Evolutionary conservation across 2,329 filamentous ascomycete genomes (phyloP).

Genomic region (Sarocladiaceae sp.): DNA sequence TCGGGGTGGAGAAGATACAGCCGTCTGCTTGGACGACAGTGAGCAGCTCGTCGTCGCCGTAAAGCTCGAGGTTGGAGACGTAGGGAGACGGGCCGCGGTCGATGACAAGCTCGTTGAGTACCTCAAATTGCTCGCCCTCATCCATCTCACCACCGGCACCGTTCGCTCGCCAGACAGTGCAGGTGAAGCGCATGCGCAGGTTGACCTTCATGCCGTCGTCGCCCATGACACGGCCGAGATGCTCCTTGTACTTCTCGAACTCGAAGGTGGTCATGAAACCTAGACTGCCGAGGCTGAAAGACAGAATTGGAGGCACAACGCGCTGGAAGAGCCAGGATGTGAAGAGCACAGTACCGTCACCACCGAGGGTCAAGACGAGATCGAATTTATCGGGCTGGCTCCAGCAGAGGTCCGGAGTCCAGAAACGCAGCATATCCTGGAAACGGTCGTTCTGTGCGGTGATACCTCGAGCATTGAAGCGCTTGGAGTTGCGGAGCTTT

Average conservation of each 20-base stretch:
- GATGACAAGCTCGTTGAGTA: conserved; percentile 97
- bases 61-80: conserved; percentile 93
- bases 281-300: conserved; percentile 78
- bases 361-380: conserved; percentile 81
- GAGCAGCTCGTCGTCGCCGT: conserved; percentile 89
- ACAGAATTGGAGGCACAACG: conserved; percentile 78
- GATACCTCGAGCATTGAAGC: conserved; percentile 75
- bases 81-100: conserved; percentile 95
- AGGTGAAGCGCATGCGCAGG: conserved; percentile 97
- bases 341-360: conserved; percentile 83
- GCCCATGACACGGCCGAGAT: conserved; percentile 87
- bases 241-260: conserved; percentile 81
- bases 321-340: conserved; percentile 92
- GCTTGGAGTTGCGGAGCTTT: conserved; percentile 82
- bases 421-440: conserved; percentile 83
- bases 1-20: conserved; percentile 96
- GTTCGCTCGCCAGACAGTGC: conserved; percentile 83
- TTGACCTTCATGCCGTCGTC: conserved; percentile 96
- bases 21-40: conserved; percentile 96
- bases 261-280: conserved; percentile 88
- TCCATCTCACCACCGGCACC: conserved; percentile 60
- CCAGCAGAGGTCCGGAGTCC: conserved; percentile 96
- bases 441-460: conserved; percentile 72
- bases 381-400: conserved; percentile 92
- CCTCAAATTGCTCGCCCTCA: conserved; percentile 94